Percentiles rank a stretch among this genome's conserved stretches.
These are phyloP conservation scores for Brassica cretica DNA, from an alignment of 345 rosid species.

Conservation along the genomic window DNA sequence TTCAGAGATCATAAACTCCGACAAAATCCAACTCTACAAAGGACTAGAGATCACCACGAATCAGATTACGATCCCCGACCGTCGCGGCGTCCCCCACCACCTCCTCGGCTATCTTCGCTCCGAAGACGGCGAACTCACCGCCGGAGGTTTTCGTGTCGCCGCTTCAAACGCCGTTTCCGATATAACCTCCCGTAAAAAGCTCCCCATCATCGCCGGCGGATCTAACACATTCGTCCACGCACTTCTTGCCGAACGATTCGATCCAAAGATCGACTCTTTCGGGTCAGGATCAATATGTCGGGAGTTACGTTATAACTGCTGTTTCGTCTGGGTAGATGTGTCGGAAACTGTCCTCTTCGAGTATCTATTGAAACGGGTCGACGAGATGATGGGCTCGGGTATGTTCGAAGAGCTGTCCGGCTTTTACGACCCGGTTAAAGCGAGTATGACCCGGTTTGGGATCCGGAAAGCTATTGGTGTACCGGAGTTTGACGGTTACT, in stretches of 20 bases:
- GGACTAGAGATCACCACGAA: constrained; percentile 90
- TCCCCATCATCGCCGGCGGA: constrained; percentile 86
- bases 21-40: constrained; percentile 79
- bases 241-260: constrained; percentile 55
- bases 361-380: constrained; percentile 68
- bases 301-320: constrained; percentile 69
- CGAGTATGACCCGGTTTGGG: constrained; percentile 41
- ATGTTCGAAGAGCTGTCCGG: constrained; percentile 72
- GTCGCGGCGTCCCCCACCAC: constrained; percentile 73
- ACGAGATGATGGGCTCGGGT: constrained; percentile 86
- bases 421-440: constrained; percentile 46
- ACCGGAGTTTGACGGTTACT: constrained; percentile 75
- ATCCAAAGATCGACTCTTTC: constrained; percentile 56
- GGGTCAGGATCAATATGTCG: constrained; percentile 40
- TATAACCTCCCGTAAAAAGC: constrained; percentile 44
- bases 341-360: constrained; percentile 59
- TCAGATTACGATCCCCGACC: constrained; percentile 59
- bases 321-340: constrained; percentile 85
- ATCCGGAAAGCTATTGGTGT: constrained; percentile 85
- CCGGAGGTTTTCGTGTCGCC: constrained; percentile 54
- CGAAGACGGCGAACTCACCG: constrained; percentile 51
- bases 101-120: constrained; percentile 59
- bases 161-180: constrained; percentile 48
- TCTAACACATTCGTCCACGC: constrained; percentile 86
- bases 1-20: constrained; percentile 78